Base-by-base conservation (phyloP, 345 rosid species). In the Corchorus capsularis region DNA sequence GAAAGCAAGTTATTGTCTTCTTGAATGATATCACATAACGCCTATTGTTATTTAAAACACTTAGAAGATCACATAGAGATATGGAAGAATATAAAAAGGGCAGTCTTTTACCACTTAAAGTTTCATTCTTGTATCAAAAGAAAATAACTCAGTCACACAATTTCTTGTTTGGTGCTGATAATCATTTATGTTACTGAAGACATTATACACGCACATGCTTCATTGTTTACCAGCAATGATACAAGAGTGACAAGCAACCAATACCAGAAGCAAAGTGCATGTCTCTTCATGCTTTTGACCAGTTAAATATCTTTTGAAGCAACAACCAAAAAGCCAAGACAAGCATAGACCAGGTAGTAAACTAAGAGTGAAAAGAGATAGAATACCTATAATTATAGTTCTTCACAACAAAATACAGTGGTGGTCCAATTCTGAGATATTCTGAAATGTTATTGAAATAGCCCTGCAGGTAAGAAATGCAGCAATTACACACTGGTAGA, bases 381-480 rank as follows among this genome's bases (percentile, higher is more conserved):
- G 69, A 63, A 79, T 83, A 93, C 99, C 99, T 95, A 79, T 92
- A 95, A 73, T 95, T 95, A 79, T 85, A 95, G 80, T 93, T 89
- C 87, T 95, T 93, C 73, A 93, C 91, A 72, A 95, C 98, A 83
- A 95, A 95, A 80, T 95, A 95, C 10, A 95, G 74, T 0, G 99
- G 99, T 4, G 99, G 94, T 75, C 99, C 99, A 63, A 95, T 95
- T 82, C 96, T 87, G 78, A 95, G 96, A 82, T 93, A 86, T 66
- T 92, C 86, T 3, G 98, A 84, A 39, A 93, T 78, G 71, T 90
- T 79, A 79, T 93, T 87, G 86, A 93, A 95, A 85, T 95, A 95
- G 61, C 93, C 99, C 99, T 94, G 87, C 72, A 64, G 71, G 69
- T 67, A 73, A 73, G 17, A 76, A 77, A 78, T 57, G 49, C 50